phyloP scores from a whole-genome alignment of 108 stramenopile genomes.

The Hondaea fermentalgiana region DNA sequence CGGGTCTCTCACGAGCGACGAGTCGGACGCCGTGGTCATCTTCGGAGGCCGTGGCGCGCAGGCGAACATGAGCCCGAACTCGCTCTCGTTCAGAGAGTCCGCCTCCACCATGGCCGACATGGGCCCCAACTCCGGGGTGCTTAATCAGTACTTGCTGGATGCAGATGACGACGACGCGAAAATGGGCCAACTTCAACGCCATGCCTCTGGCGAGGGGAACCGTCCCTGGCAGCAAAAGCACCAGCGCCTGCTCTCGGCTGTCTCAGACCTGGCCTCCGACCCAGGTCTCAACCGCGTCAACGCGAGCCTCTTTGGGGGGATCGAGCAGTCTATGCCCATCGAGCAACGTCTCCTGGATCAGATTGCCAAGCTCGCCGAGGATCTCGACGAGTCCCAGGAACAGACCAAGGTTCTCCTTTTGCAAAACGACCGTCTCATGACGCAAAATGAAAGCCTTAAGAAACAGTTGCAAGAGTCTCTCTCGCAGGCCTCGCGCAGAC shows the following conservation, averaged over 20 bases:
- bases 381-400: conserved; percentile 13
- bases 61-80: neutral
- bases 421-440: conserved; percentile 12
- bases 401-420: neutral
- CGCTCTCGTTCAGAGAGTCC: neutral
- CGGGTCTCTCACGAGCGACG: neutral
- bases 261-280: neutral
- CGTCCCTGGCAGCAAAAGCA: conserved; percentile 15
- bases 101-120: neutral
- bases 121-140: neutral
- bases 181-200: neutral
- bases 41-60: neutral
- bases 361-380: conserved; percentile 16
- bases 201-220: neutral
- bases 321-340: neutral
- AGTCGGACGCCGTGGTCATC: conserved; percentile 2
- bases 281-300: neutral
- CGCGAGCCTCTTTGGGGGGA: neutral
- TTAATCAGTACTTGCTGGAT: neutral
- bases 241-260: neutral
- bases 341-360: neutral
- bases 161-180: neutral
- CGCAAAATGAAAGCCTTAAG: neutral
- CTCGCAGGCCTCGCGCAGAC: neutral
- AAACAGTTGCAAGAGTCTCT: neutral